Evolutionary conservation across 2,329 filamentous ascomycete species (phyloP).

Genomic region (Claviceps monticola): DNA sequence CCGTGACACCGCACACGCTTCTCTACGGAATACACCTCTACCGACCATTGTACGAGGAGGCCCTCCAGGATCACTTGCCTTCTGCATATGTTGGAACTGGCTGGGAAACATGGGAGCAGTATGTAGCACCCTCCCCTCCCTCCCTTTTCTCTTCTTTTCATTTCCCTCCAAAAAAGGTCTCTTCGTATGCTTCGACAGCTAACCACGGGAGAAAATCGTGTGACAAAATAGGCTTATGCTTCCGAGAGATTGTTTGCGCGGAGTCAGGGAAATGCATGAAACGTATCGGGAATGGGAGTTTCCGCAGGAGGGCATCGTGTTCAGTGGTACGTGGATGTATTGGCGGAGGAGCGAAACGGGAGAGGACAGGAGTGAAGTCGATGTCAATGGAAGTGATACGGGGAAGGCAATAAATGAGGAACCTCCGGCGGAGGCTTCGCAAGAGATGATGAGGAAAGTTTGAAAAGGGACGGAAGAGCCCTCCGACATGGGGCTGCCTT

Average conservation of each 20-base stretch:
- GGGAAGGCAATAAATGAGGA: background rate
- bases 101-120: conserved; percentile 37
- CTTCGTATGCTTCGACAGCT: background rate
- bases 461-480: no score
- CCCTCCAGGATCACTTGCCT: conserved; percentile 33
- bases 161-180: no score
- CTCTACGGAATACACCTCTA: conserved; percentile 52
- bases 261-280: conserved; percentile 8
- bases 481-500: no score
- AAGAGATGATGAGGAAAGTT: no score
- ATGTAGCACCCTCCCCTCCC: conserved; percentile 11
- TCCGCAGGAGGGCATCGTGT: conserved; percentile 9
- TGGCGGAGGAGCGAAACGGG: conserved; percentile 1
- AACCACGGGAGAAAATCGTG: background rate
- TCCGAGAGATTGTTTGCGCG: background rate
- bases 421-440: no score
- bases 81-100: conserved; percentile 44
- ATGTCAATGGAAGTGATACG: background rate
- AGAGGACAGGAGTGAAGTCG: background rate
- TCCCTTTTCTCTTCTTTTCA: background rate
- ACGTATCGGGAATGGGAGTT: conserved; percentile 8
- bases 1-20: conserved; percentile 34
- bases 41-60: conserved; percentile 34
- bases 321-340: conserved; percentile 12
- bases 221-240: background rate